Evolutionary conservation across 352 stramenopile species (phyloP).

Genomic region (Globisporangium uncinulatum): DNA sequence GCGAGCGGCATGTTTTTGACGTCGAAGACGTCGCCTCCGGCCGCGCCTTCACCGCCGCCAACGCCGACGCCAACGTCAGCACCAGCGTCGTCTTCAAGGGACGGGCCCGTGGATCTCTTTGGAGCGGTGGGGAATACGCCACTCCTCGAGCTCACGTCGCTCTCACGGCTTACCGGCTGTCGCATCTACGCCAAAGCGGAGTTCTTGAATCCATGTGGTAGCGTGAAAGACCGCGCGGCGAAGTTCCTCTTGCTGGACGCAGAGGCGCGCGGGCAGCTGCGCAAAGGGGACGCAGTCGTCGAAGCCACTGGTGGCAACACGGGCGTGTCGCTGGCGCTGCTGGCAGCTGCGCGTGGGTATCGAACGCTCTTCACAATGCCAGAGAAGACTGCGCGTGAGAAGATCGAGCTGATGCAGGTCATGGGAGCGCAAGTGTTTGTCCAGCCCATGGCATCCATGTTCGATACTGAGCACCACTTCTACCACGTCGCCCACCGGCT

Average conservation of each 20-base stretch:
- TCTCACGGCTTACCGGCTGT: slow-evolving; percentile 66
- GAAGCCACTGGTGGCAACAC: slow-evolving; percentile 91
- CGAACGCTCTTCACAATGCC: slow-evolving; percentile 76
- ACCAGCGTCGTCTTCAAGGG: neutral
- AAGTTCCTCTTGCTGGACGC: slow-evolving; percentile 92
- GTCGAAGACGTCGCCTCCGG: neutral
- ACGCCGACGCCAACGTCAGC: neutral
- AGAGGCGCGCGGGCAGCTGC: slow-evolving; percentile 81
- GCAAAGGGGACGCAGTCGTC: slow-evolving; percentile 53
- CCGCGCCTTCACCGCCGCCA: neutral
- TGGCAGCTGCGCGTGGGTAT: slow-evolving; percentile 84
- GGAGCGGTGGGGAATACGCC: slow-evolving; percentile 71
- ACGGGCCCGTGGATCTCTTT: slow-evolving; percentile 53
- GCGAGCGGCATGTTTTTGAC: slow-evolving; percentile 5
- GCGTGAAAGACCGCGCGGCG: slow-evolving; percentile 93
- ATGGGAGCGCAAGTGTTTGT: slow-evolving; percentile 66
- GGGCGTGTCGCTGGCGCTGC: slow-evolving; percentile 87
- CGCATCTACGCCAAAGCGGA: slow-evolving; percentile 79
- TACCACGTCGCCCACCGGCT: slow-evolving; percentile 67
- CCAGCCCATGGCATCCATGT: slow-evolving; percentile 52
- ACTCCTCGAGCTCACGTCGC: slow-evolving; percentile 57
- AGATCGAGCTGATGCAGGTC: slow-evolving; percentile 76
- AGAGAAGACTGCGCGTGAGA: slow-evolving; percentile 58
- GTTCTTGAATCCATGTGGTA: slow-evolving; percentile 90
- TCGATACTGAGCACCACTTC: slow-evolving; percentile 68